Evolutionary conservation across 306 rosid genomes (phyloP).

Genomic region (Amphicarpaea edgeworthii): DNA sequence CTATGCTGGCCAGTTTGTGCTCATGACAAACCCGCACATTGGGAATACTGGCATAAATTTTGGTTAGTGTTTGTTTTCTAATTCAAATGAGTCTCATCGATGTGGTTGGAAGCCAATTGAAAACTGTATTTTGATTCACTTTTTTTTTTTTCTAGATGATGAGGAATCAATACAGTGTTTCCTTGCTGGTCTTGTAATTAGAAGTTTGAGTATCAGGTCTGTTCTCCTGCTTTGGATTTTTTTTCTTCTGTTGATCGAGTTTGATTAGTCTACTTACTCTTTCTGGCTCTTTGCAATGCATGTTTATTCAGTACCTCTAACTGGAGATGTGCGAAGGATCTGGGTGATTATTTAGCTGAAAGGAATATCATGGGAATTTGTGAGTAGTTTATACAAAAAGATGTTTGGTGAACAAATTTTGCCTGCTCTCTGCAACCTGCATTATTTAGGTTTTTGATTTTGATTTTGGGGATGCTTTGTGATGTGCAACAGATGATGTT

Average conservation of each 20-base stretch:
- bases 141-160: slow-evolving; percentile 65
- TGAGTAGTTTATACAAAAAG: slow-evolving; percentile 55
- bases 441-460: slow-evolving; percentile 9
- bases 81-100: neutral
- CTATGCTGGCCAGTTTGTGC: slow-evolving; percentile 95
- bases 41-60: slow-evolving; percentile 95
- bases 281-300: slow-evolving; percentile 16
- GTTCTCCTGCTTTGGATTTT: neutral
- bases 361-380: slow-evolving; percentile 98
- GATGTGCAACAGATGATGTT: slow-evolving; percentile 81
- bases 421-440: neutral
- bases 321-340: slow-evolving; percentile 78
- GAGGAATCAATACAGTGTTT: slow-evolving; percentile 84
- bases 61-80: slow-evolving; percentile 53
- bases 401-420: slow-evolving; percentile 17
- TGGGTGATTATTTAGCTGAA: slow-evolving; percentile 77
- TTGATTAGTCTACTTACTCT: slow-evolving; percentile 24
- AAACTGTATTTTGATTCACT: slow-evolving; percentile 11
- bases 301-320: slow-evolving; percentile 79
- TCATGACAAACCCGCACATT: slow-evolving; percentile 95
- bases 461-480: slow-evolving; percentile 39
- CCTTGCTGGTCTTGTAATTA: slow-evolving; percentile 85
- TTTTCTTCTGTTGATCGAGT: slow-evolving; percentile 30
- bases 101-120: slow-evolving; percentile 33
- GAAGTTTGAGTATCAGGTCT: slow-evolving; percentile 87